These are phyloP conservation scores for Tuber melanosporum DNA, from an alignment of 495 filamentous ascomycete genomes.

Conservation along the genomic window DNA sequence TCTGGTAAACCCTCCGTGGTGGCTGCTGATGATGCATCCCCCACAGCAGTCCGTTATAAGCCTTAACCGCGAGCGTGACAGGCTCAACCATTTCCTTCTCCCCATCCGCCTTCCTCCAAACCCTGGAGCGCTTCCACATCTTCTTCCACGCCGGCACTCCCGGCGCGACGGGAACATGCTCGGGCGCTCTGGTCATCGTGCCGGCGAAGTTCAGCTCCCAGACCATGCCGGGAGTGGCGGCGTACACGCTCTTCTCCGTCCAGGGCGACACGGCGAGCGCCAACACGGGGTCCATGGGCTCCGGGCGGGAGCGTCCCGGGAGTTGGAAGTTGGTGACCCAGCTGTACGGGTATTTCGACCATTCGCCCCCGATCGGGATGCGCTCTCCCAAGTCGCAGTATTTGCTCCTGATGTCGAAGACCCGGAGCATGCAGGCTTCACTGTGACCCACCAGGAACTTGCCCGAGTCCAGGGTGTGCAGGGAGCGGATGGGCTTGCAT, in stretches of 20 bases:
- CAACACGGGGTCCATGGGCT: not conserved
- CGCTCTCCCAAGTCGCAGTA: not conserved
- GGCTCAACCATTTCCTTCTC: not conserved
- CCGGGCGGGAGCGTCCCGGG: not conserved
- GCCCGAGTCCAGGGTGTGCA: not conserved
- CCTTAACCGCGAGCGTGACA: not conserved
- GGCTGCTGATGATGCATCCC: not conserved
- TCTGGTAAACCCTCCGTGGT: not conserved
- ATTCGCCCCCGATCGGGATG: not conserved
- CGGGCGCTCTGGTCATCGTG: not conserved
- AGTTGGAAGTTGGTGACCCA: not conserved
- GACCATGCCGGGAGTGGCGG: not conserved
- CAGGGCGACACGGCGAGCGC: conserved; percentile 4
- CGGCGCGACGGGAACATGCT: not conserved
- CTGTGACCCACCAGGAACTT: not conserved
- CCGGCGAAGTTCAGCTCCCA: not conserved
- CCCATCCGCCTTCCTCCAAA: not conserved
- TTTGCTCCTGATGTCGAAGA: not conserved
- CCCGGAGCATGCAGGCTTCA: not conserved
- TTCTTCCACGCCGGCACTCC: not conserved
- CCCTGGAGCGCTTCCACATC: not conserved
- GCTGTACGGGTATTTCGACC: not conserved
- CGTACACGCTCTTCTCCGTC: conserved; percentile 3
- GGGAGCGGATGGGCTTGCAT: not conserved
- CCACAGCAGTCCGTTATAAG: not conserved